These are phyloP conservation scores for Erodium moschatum DNA, from an alignment of 441 rosid genomes.

Conservation along the genomic window DNA sequence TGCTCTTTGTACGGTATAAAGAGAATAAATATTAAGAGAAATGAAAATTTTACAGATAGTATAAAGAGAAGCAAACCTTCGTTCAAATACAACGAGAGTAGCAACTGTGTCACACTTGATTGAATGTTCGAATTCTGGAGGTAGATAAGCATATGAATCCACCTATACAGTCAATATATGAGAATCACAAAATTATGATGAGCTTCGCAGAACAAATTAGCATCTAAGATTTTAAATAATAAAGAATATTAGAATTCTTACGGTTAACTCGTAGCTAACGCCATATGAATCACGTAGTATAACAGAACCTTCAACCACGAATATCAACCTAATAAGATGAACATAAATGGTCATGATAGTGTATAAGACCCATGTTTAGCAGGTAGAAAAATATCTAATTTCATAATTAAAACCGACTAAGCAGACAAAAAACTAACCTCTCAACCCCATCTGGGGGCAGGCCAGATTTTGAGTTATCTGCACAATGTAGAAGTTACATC, in stretches of 20 bases:
- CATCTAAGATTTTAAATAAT: background rate
- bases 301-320: slow-evolving; percentile 61
- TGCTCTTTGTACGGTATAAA: too few species aligned
- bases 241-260: slow-evolving; percentile 23
- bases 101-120: slow-evolving; percentile 48
- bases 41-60: background rate
- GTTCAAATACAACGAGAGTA: slow-evolving; percentile 60
- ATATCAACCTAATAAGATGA: slow-evolving; percentile 49
- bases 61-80: slow-evolving; percentile 38
- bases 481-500: slow-evolving; percentile 24
- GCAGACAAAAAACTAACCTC: slow-evolving; percentile 36
- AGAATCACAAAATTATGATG: background rate
- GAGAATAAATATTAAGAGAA: too few species aligned
- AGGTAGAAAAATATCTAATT: background rate
- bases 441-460: slow-evolving; percentile 50
- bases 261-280: slow-evolving; percentile 39
- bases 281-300: slow-evolving; percentile 41
- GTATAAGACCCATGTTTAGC: slow-evolving; percentile 5
- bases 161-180: slow-evolving; percentile 33
- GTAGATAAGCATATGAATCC: slow-evolving; percentile 81
- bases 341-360: slow-evolving; percentile 18
- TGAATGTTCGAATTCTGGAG: slow-evolving; percentile 58
- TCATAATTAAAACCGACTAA: background rate
- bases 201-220: background rate
- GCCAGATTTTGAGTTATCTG: slow-evolving; percentile 67